Evolutionary conservation across 2,329 filamentous ascomycete species (phyloP).

Genomic region (Alternaria arbusti): DNA sequence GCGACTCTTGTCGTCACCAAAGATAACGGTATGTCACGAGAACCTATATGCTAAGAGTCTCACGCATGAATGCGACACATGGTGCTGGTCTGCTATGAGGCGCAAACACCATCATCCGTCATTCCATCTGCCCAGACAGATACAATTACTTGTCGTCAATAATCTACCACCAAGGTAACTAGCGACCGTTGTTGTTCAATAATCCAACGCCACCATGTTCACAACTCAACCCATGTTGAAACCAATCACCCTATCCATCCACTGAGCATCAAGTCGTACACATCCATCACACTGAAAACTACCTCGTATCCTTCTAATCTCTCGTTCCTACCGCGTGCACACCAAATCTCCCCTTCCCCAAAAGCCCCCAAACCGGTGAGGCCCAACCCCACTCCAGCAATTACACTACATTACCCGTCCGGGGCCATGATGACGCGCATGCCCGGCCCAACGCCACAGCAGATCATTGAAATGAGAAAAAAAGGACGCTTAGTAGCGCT

Average conservation of each 20-base stretch:
- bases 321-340: no score
- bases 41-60: background rate
- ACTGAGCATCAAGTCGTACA: background rate
- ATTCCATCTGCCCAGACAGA: background rate
- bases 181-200: background rate
- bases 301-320: background rate
- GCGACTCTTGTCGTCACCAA: background rate
- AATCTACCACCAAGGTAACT: no score
- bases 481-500: background rate
- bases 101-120: background rate
- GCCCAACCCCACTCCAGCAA: background rate
- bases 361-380: background rate
- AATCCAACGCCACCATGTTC: no score
- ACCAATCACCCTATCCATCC: background rate
- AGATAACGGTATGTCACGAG: background rate
- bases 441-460: background rate
- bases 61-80: background rate
- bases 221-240: background rate
- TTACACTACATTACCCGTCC: background rate
- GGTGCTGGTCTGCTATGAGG: background rate
- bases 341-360: no score
- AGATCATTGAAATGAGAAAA: background rate
- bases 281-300: no score
- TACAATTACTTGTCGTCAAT: no score
- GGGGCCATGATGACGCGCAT: background rate